Percentiles rank a stretch among this genome's conserved stretches.
These are phyloP conservation scores for Davidsoniella neocaledoniae DNA, from an alignment of 2,329 filamentous ascomycete species.

Conservation along the genomic window DNA sequence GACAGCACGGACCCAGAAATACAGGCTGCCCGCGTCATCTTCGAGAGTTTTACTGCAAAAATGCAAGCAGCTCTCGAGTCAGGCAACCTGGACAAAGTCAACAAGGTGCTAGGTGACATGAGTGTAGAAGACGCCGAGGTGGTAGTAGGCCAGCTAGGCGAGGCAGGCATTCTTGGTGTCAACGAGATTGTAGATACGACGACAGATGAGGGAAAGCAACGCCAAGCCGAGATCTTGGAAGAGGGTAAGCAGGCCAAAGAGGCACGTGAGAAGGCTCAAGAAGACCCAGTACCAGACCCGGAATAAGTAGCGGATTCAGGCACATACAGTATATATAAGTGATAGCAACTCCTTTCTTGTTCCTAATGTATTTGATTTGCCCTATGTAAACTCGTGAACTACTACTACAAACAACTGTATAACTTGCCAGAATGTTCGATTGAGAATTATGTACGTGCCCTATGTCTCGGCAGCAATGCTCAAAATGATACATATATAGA, in stretches of 20 bases:
- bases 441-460: no score
- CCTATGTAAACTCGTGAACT: no score
- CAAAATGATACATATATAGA: no score
- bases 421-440: no score
- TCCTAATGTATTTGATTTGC: no score
- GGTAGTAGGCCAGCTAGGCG: constrained; percentile 60
- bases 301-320: constrained; percentile 6
- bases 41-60: constrained; percentile 66
- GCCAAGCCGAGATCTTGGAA: constrained; percentile 58
- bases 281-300: constrained; percentile 8
- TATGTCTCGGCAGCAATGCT: no score
- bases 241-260: constrained; percentile 18
- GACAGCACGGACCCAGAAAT: constrained; percentile 49
- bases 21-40: constrained; percentile 53
- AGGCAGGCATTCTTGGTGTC: constrained; percentile 77
- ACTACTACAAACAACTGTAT: no score
- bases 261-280: constrained; percentile 4
- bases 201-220: constrained; percentile 66
- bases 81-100: constrained; percentile 56
- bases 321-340: not conserved
- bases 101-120: constrained; percentile 60
- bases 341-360: no score
- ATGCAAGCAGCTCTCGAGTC: constrained; percentile 69
- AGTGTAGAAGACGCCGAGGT: constrained; percentile 76
- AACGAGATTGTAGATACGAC: constrained; percentile 92